Evolutionary conservation across 2,329 filamentous ascomycete species (phyloP), one percentile per base, ranked within the genome.

Genomic region (Hirsutella thompsonii): DNA sequence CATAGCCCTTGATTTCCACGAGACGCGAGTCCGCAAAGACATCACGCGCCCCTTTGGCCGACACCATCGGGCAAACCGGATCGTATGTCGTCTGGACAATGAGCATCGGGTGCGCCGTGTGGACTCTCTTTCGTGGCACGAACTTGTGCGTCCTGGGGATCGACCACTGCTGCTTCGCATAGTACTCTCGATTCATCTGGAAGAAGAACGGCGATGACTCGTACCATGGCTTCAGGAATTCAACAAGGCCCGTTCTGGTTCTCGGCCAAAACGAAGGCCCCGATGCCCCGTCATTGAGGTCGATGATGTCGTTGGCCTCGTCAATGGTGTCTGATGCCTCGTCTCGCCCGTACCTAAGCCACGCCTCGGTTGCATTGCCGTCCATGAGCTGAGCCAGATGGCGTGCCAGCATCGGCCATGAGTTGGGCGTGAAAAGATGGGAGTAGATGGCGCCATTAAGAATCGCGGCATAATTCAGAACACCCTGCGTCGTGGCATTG

Each of bases 1-100:
- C 66, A 13, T 67, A 68, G 0, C 59, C 65, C 39, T 59, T 52
- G 32, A 67, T 55, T 40, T 66, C 60, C 1, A 69, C 49, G 2
- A 68, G 50, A 2, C 54, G 53, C 4, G 64, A 63, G 2, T 52
- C 59, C 13, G 53, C 52, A 42, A 64, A 67, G 0, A 55, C 55
- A 2, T 48, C 47, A 3, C 55, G 53, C 0, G 66, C 64, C 0
- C 49, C 52, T 20, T 49, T 49, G 1, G 65, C 64, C 2, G 64
- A 67, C 1, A 56, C 44, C 1, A 67, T 45, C 2, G 65, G 59
- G 19, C 74, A 79, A 1, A 80, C 71, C 0, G 77, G 76, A 3
- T 62, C 57, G 21, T 55, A 55, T 0, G 50, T 53, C 0, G 51
- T 61, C 1, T 55, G 55, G 6, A 62, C 41, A 1, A 62, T 47